Conservation (phyloP, 73 alveolate genomes). For the Symbiodinium natans region DNA sequence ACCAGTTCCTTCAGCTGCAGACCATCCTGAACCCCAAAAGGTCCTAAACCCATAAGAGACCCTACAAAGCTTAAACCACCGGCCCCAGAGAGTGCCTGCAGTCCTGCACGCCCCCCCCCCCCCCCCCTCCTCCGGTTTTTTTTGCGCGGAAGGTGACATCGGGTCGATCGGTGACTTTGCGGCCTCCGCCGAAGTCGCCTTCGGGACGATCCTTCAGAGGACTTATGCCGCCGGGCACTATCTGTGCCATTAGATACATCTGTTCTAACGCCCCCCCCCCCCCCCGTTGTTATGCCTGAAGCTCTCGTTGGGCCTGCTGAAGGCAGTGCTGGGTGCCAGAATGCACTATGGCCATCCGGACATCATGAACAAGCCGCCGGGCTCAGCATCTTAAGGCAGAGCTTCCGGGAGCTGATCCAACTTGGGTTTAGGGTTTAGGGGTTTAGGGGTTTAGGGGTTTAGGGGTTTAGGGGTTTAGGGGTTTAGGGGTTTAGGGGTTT, state of each 20-base stretch:
- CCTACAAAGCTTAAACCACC: no score
- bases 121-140: no score
- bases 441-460: no score
- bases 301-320: not conserved
- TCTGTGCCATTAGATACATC: not conserved
- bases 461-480: no score
- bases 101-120: no score
- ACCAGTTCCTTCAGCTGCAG: slow-evolving; percentile 33
- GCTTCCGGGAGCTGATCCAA: not conserved
- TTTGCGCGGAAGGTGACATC: slow-evolving; percentile 73
- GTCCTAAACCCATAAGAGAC: no score
- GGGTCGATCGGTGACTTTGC: slow-evolving; percentile 90
- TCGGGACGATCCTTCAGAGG: slow-evolving; percentile 85
- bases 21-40: not conserved
- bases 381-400: not conserved
- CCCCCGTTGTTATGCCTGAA: not conserved
- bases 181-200: slow-evolving; percentile 89
- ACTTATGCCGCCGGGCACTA: slow-evolving; percentile 26
- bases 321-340: slow-evolving; percentile 89
- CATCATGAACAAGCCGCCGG: slow-evolving; percentile 51
- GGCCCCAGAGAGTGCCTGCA: no score
- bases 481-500: no score
- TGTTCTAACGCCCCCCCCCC: not conserved
- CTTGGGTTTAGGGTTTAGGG: not conserved
- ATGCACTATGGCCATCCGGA: slow-evolving; percentile 92